Evolutionary conservation across 2,329 filamentous ascomycete species (phyloP).

Genomic region (Botrytis pseudocinerea): DNA sequence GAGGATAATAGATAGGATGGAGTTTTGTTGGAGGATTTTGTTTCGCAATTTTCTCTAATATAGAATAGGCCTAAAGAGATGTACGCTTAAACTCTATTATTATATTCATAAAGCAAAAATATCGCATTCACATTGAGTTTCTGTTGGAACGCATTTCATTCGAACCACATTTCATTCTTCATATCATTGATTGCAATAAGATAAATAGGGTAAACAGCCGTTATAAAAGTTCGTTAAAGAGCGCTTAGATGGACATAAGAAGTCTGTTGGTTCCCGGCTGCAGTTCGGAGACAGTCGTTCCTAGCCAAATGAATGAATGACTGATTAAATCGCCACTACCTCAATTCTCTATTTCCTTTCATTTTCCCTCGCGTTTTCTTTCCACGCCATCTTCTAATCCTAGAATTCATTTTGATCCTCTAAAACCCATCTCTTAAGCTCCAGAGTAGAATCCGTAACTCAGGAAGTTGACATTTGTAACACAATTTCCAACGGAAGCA

Average conservation of each 20-base stretch:
- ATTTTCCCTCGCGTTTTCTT: background rate
- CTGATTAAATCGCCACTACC: background rate
- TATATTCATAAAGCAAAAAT: no score
- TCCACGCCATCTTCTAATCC: background rate
- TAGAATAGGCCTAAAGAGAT: no score
- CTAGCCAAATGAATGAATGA: background rate
- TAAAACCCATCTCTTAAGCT: background rate
- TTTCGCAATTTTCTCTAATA: no score
- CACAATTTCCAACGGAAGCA: background rate
- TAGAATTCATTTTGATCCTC: background rate
- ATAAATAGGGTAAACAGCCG: background rate
- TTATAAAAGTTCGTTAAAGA: background rate
- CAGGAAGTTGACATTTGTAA: background rate
- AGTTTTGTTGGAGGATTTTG: no score
- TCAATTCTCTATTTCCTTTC: background rate
- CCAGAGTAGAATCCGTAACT: constrained; percentile 1
- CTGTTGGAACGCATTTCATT: no score
- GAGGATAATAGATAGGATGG: no score
- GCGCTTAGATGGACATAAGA: background rate
- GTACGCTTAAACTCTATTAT: no score
- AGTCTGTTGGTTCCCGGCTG: background rate
- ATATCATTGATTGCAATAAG: background rate
- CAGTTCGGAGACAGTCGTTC: background rate
- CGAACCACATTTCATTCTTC: background rate
- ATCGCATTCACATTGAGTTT: no score